A percentile compares a stretch with the other conserved stretches of the same genome.
Conservation (phyloP, 2,329 filamentous ascomycete species). For the Trematosphaeria pertusa region DNA sequence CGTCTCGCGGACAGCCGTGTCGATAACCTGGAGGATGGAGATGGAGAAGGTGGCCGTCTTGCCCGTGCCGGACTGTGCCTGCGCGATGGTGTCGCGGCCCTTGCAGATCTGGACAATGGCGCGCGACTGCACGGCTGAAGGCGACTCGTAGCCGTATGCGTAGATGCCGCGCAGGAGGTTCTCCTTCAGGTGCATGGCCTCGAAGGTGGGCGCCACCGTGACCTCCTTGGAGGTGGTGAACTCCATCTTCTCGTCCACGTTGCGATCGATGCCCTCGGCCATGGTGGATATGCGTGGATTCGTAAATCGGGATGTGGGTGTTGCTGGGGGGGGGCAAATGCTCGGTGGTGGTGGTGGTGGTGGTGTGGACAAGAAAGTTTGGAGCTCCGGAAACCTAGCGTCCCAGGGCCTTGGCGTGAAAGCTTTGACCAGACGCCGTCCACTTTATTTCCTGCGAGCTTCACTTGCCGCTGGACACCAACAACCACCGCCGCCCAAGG, state of each 20-base stretch:
- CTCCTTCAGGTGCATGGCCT: conserved; percentile 90
- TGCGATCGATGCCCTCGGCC: conserved; percentile 92
- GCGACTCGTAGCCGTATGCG: conserved; percentile 97
- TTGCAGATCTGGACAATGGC: conserved; percentile 99
- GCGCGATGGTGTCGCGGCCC: conserved; percentile 96
- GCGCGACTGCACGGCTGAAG: conserved; percentile 95
- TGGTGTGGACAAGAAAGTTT: conserved; percentile 32
- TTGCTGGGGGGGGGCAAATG: no score
- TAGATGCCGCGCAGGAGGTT: conserved; percentile 97
- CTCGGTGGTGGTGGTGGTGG: conserved; percentile 8
- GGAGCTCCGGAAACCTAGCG: conserved; percentile 20
- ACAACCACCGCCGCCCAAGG: no score
- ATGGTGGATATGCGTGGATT: no score
- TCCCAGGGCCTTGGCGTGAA: conserved; percentile 19
- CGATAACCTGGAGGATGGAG: conserved; percentile 94
- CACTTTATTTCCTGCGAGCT: conserved; percentile 24
- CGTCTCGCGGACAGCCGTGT: conserved; percentile 88
- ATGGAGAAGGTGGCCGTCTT: conserved; percentile 98
- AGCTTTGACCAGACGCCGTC: conserved; percentile 22
- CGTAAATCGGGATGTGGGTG: no score
- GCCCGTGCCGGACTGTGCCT: conserved; percentile 95
- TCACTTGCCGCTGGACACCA: no score
- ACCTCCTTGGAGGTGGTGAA: conserved; percentile 99
- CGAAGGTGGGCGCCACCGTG: conserved; percentile 81
- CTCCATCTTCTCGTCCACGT: conserved; percentile 95